phyloP scores from a whole-genome alignment of 1,284 basidiomycete genomes.

The Athelia sp. region DNA sequence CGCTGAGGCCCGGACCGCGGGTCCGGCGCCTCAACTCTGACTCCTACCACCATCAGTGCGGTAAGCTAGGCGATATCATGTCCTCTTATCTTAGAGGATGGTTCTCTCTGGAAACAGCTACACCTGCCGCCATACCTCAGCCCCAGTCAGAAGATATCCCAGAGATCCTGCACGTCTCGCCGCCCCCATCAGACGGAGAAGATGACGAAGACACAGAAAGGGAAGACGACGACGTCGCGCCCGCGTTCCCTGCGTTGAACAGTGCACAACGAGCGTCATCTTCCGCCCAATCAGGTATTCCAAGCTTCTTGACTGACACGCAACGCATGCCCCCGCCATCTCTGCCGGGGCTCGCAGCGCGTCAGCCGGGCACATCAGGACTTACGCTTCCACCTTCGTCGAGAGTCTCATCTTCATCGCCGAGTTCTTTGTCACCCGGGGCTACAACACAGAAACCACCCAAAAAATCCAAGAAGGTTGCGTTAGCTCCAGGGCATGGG shows the following conservation, averaged over 20 bases:
- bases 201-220: slow-evolving; percentile 50
- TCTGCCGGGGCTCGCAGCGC: slow-evolving; percentile 39
- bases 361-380: slow-evolving; percentile 34
- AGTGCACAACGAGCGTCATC: slow-evolving; percentile 71
- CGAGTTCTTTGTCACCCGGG: slow-evolving; percentile 52
- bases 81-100: slow-evolving; percentile 46
- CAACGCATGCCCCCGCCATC: slow-evolving; percentile 72
- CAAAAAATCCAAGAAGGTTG: slow-evolving; percentile 76
- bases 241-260: slow-evolving; percentile 77
- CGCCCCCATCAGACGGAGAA: slow-evolving; percentile 35
- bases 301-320: slow-evolving; percentile 47
- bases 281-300: slow-evolving; percentile 17
- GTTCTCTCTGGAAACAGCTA: slow-evolving; percentile 27
- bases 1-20: too few relatives aligned
- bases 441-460: slow-evolving; percentile 53
- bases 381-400: slow-evolving; percentile 19
- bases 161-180: slow-evolving; percentile 30
- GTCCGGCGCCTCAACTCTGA: too few relatives aligned
- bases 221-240: slow-evolving; percentile 66
- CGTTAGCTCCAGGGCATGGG: slow-evolving; percentile 86
- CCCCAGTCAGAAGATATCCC: slow-evolving; percentile 13
- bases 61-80: slow-evolving; percentile 21
- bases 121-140: slow-evolving; percentile 7
- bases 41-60: too few relatives aligned
- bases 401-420: slow-evolving; percentile 27